Evolutionary conservation across 139 green algal species (phyloP).

Genomic region (Chlorella sp.): DNA sequence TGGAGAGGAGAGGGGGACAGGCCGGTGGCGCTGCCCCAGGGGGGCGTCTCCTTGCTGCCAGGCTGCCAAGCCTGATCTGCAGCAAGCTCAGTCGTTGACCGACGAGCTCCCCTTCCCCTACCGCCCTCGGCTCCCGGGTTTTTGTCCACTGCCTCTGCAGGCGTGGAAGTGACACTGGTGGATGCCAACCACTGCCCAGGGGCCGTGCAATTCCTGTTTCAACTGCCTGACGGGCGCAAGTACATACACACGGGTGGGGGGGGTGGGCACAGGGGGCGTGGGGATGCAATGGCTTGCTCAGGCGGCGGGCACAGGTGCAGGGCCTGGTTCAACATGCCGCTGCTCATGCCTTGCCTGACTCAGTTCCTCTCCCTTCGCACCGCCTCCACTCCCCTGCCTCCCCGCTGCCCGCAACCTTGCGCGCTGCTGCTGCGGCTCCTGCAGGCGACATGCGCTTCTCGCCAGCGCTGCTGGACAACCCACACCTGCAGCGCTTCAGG

Average conservation of each 20-base stretch:
- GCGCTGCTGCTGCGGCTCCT: background rate
- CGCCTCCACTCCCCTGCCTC: background rate
- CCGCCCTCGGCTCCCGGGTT: background rate
- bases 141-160: background rate
- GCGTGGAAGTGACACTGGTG: conserved; percentile 73
- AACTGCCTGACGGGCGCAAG: conserved; percentile 53
- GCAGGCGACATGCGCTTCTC: conserved; percentile 80
- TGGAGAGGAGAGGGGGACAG: background rate
- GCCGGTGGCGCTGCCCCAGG: background rate
- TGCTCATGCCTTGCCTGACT: background rate
- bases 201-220: conserved; percentile 81
- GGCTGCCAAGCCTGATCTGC: background rate
- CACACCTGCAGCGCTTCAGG: conserved; percentile 58
- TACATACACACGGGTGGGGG: conserved; percentile 68
- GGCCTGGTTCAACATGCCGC: too few relatives aligned
- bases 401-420: background rate
- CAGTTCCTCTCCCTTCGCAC: background rate
- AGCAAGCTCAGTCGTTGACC: background rate
- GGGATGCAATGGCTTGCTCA: background rate
- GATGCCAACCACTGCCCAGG: conserved; percentile 87
- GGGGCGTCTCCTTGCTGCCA: background rate
- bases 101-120: background rate
- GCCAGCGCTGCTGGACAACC: conserved; percentile 50
- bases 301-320: too few relatives aligned
- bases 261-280: background rate